Evolutionary conservation across 208 protist species (phyloP), one percentile per base, ranked within the genome.

Genomic region (Leishmania major): DNA sequence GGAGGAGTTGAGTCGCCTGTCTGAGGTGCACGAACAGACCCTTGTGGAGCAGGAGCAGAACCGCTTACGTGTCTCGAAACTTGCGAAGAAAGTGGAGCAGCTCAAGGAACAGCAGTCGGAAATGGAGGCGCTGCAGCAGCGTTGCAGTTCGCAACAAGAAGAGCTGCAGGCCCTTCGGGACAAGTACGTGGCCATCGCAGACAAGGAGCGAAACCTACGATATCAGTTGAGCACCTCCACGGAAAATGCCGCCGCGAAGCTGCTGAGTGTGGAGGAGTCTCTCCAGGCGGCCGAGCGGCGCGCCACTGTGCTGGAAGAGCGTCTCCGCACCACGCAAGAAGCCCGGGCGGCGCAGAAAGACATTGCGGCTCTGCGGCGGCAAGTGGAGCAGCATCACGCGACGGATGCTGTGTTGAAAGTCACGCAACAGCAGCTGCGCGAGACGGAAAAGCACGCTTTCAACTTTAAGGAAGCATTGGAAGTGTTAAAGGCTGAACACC

Each of bases 151-250:
- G 15, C 62, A 78, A 55, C 71, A 83, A 71, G 76, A 75, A n/a
- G 83, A 83, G 40, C 67, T 89, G 19, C 83, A 84, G 49, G 35
- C 22, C 28, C 45, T 89, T 25, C 66, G 80, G 28, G 83, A 70
- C 55, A 87, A 83, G 59, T 81, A 87, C 74, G 43, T 71, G 3
- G 57, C 80, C 7, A 43, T 74, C 10, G 53, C 72, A 15, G 82
- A 89, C 31, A 89, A 87, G 75, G 78, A 83, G 66, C 78, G 78
- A 0, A 67, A 37, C 53, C 57, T 83, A 53, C 84, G 84, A 22
- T 74, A 84, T 37, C 84, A 87, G 79, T 57, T 80, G 37, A 74
- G 57, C 75, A 69, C 40, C 47, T 11, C 76, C 13, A 57, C 74
- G 2, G 79, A 87, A 40, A 55, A 35, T 1, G 40, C 76, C n/a